Base-by-base conservation (phyloP, 257 asterid genomes). In the Prunella vulgaris region DNA sequence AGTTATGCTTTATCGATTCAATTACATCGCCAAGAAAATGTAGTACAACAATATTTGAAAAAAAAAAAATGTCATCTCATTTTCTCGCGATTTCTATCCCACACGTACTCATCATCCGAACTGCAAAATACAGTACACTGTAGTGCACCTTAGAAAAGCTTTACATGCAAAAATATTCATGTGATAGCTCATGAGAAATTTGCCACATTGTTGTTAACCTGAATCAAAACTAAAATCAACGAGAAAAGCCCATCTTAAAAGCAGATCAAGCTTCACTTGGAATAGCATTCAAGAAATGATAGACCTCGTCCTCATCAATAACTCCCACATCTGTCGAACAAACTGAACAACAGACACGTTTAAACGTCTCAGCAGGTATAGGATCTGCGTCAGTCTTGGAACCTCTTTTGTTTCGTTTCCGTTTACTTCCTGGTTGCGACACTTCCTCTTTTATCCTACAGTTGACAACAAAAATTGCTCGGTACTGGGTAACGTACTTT, bases 261-360 rank as follows among this genome's bases (percentile, higher is more conserved):
- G 68, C 0, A 68, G 14, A 69, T 85, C 83, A 88, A 67, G 90
- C 82, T 77, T 92, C 91, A 42, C 98, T 90, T 3, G 97, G 97
- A 66, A 92, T 84, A 76, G 83, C 95, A 48, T 86, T 81, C 10
- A 85, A 65, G 84, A 90, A 90, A 78, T 93, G 97, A 79, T 93
- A 90, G 56, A 88, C 82, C 74, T 93, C 92, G 14, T 88, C 93
- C 71, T 90, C 95, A 35, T 90, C 97, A 5, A 93, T 72, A 59
- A 86, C 92, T 28, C 98, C 98, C 25, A 90, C 97, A 21, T 85
- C 80, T 0, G 97, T 90, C 5, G 85, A 88, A 82, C 98, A 93
- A 68, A 93, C 87, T 46, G 84, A 76, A 72, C 97, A 93, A 64
- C 90, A 83, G 10, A 90, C 96, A 0, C 70, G 80, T 73, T 87